Evolutionary conservation across 805 yeast genomes (phyloP).

Genomic region (Hanseniaspora jakobsenii): DNA sequence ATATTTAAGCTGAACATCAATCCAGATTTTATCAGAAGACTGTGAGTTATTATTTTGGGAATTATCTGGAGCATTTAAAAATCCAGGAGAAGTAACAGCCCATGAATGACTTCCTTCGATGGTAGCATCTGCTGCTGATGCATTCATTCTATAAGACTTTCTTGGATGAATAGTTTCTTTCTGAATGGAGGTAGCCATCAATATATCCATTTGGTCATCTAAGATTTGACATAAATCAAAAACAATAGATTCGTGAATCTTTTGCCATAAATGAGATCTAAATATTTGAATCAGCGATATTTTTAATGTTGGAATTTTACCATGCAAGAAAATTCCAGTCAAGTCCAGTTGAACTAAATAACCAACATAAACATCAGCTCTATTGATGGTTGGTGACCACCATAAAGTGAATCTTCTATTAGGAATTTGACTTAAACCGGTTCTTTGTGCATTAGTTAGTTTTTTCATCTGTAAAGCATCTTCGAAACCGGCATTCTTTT

Average conservation of each 20-base stretch:
- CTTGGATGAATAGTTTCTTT: constrained; percentile 93
- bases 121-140: constrained; percentile 86
- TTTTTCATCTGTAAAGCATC: constrained; percentile 90
- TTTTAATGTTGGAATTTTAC: constrained; percentile 93
- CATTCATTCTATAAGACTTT: constrained; percentile 92
- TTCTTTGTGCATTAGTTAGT: constrained; percentile 91
- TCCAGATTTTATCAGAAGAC: constrained; percentile 65
- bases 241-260: constrained; percentile 90
- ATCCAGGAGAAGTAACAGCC: constrained; percentile 73
- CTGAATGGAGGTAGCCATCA: constrained; percentile 74
- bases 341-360: constrained; percentile 89
- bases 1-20: constrained; percentile 86
- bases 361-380: constrained; percentile 97
- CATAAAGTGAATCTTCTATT: constrained; percentile 92
- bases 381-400: constrained; percentile 99
- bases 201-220: constrained; percentile 71
- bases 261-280: constrained; percentile 98
- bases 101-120: constrained; percentile 64
- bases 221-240: constrained; percentile 86
- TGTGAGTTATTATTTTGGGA: constrained; percentile 28
- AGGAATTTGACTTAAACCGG: constrained; percentile 95
- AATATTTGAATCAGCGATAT: constrained; percentile 91
- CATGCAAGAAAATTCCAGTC: constrained; percentile 94
- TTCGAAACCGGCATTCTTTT: constrained; percentile 92
- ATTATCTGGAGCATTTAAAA: constrained; percentile 62